phyloP scores from a whole-genome alignment of 139 green algal species.

The Tetraselmis chui region DNA sequence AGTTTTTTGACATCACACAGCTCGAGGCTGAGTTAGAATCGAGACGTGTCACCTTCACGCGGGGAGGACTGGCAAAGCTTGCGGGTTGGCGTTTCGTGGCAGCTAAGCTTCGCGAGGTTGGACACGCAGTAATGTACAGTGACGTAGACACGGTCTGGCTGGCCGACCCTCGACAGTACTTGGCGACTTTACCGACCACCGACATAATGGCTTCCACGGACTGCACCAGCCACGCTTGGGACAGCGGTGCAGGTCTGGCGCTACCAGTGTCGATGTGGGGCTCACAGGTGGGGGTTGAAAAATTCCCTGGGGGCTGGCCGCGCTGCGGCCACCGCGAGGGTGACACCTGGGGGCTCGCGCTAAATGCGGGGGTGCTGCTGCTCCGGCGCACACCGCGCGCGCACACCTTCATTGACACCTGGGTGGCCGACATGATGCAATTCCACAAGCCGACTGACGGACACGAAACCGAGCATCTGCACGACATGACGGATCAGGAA shows the following conservation, averaged over 20 bases:
- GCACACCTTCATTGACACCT: not conserved
- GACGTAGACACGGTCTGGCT: slow-evolving; percentile 23
- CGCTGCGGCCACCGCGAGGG: slow-evolving; percentile 21
- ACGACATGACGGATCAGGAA: not conserved
- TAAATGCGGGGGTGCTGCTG: slow-evolving; percentile 26
- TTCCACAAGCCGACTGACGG: not conserved
- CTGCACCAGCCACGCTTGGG: slow-evolving; percentile 15
- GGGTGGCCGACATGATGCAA: not conserved
- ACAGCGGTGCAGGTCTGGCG: too few species aligned
- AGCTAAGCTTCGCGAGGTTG: not conserved
- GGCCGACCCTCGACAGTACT: slow-evolving; percentile 7
- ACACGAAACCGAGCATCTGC: not conserved
- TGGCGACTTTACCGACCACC: not conserved
- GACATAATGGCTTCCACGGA: slow-evolving; percentile 24
- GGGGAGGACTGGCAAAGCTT: not conserved
- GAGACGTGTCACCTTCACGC: not conserved
- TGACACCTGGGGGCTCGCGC: slow-evolving; percentile 16
- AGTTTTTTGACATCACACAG: not conserved
- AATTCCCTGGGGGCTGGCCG: not conserved
- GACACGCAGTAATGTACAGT: slow-evolving; percentile 9
- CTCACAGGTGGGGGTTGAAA: not conserved
- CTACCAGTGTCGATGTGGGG: not conserved
- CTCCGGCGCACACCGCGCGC: slow-evolving; percentile 3
- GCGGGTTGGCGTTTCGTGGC: not conserved
- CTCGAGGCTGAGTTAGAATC: not conserved